These are phyloP conservation scores for Hydnomerulius pinastri DNA, from an alignment of 768 basidiomycete species.

Conservation along the genomic window DNA sequence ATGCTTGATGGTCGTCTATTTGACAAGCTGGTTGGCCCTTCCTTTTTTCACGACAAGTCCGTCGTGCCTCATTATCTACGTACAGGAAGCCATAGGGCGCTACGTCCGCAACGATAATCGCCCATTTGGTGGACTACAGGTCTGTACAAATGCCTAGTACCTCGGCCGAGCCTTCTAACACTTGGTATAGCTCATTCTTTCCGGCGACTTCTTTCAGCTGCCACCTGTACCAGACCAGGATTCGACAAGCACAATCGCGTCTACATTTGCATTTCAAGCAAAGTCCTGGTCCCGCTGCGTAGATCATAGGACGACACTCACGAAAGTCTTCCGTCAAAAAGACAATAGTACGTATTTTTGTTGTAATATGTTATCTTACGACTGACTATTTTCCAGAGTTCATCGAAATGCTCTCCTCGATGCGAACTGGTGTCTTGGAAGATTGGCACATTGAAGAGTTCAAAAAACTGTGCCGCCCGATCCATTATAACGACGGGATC, in stretches of 20 bases:
- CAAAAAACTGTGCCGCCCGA: constrained; percentile 58
- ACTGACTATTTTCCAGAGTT: constrained; percentile 55
- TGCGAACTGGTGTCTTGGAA: constrained; percentile 85
- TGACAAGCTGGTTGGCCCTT: constrained; percentile 62
- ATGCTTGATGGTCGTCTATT: constrained; percentile 75
- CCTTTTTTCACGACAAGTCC: no score
- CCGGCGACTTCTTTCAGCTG: constrained; percentile 82
- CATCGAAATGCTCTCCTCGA: constrained; percentile 95
- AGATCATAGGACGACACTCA: constrained; percentile 44
- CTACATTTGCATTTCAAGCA: constrained; percentile 69
- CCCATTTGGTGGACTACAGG: constrained; percentile 75
- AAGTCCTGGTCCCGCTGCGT: constrained; percentile 60
- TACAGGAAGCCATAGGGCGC: constrained; percentile 40
- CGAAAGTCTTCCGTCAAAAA: constrained; percentile 72
- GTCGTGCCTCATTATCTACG: background rate
- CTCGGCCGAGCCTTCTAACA: constrained; percentile 2
- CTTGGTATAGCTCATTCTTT: constrained; percentile 61
- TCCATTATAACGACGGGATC: constrained; percentile 78
- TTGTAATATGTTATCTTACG: background rate
- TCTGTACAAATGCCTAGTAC: no score
- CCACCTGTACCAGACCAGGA: constrained; percentile 64
- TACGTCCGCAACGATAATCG: constrained; percentile 39
- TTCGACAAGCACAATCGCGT: constrained; percentile 50
- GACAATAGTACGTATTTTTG: constrained; percentile 44
- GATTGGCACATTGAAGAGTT: constrained; percentile 68